Conservation (phyloP, 2,329 filamentous ascomycete genomes). For the Cordyceps pruinosa region DNA sequence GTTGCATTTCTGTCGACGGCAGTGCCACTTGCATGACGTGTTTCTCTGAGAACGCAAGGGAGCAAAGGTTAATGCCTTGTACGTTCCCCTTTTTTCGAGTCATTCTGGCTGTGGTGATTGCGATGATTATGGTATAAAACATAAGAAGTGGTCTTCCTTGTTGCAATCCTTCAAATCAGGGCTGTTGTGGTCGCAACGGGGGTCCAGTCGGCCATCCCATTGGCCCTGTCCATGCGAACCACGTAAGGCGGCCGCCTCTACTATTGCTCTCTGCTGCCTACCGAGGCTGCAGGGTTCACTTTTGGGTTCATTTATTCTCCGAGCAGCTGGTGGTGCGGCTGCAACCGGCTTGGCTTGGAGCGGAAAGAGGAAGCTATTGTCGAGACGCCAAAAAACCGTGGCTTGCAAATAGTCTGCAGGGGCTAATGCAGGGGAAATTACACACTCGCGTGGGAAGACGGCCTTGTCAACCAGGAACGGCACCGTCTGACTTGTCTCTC, state of each 20-base stretch:
- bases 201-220: background rate
- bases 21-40: background rate
- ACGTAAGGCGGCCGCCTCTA: background rate
- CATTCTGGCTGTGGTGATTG: too few species aligned
- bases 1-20: too few species aligned
- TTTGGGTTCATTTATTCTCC: background rate
- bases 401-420: conserved; percentile 7
- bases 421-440: conserved; percentile 11
- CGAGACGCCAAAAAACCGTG: background rate
- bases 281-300: background rate
- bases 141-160: background rate
- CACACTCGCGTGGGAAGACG: background rate
- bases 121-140: background rate
- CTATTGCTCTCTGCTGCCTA: background rate
- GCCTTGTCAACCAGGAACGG: too few species aligned
- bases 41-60: background rate
- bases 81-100: background rate
- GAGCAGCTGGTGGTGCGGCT: background rate
- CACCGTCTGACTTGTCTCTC: too few species aligned
- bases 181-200: background rate
- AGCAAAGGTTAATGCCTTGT: background rate
- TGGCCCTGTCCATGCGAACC: background rate
- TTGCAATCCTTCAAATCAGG: background rate
- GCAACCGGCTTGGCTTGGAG: background rate
- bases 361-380: background rate